Conservation (phyloP, 164 flowering plant genomes). For the Magnolia officinalis region DNA sequence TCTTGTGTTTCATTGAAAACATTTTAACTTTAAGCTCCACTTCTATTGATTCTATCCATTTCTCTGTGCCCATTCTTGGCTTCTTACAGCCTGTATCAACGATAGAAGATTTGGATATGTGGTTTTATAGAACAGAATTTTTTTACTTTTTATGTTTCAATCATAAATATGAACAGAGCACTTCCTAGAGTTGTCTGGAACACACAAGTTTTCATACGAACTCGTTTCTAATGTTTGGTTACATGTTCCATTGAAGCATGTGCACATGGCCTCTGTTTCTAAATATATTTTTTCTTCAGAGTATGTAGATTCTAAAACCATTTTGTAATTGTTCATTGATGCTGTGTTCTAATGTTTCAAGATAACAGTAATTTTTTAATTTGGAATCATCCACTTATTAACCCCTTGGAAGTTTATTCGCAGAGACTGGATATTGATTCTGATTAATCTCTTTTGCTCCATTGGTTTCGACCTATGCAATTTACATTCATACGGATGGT, state of each 20-base stretch:
- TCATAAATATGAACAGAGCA: neutral
- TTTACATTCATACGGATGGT: neutral
- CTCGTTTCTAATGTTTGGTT: neutral
- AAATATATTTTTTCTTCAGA: neutral
- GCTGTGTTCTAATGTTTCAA: neutral
- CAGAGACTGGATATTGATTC: neutral
- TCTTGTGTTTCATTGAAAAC: neutral
- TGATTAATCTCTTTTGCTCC: neutral
- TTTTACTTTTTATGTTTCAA: no score
- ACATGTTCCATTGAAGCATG: neutral
- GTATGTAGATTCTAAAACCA: neutral
- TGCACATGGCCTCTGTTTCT: neutral
- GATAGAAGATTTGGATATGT: no score
- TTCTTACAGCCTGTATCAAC: no score
- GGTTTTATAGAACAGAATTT: no score
- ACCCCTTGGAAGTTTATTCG: neutral
- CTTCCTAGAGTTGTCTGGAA: neutral
- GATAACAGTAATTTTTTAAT: neutral
- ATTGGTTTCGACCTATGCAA: neutral
- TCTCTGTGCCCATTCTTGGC: no score
- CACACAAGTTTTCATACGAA: neutral
- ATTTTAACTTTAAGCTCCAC: neutral
- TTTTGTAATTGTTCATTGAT: neutral
- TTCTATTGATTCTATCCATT: no score
- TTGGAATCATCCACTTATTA: neutral